A percentile compares a stretch with the other conserved stretches of the same genome.
phyloP scores from a whole-genome alignment of 2,329 filamentous ascomycete genomes.

The Coniochaeta sp. region DNA sequence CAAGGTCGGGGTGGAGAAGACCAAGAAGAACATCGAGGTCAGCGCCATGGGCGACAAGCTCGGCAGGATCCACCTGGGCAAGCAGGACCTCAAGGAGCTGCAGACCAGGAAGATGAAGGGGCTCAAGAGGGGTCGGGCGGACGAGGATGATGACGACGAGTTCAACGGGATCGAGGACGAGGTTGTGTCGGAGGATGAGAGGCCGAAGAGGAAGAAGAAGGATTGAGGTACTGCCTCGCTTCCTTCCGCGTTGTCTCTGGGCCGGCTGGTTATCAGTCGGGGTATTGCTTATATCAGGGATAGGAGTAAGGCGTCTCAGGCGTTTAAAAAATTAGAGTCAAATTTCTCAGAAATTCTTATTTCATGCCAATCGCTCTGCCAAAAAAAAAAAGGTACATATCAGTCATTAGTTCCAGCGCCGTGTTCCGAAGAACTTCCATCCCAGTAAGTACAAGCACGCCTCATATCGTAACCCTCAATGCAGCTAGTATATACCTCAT shows the following conservation, averaged over 20 bases:
- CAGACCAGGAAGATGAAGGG: constrained; percentile 99
- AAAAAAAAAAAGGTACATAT: background rate
- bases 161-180: constrained; percentile 28
- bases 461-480: background rate
- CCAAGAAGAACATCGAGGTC: constrained; percentile 94
- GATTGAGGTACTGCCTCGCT: background rate
- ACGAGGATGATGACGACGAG: constrained; percentile 42
- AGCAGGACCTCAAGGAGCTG: constrained; percentile 77
- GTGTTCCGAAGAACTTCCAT: background rate
- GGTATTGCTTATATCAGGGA: background rate
- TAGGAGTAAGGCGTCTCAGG: background rate
- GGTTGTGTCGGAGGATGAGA: constrained; percentile 24
- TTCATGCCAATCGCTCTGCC: background rate
- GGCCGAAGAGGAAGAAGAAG: constrained; percentile 28
- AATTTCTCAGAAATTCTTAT: background rate
- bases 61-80: constrained; percentile 82
- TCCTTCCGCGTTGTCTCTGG: background rate
- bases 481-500: background rate
- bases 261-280: background rate
- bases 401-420: background rate
- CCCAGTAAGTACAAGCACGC: background rate
- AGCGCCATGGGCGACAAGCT: constrained; percentile 95
- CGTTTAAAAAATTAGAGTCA: background rate
- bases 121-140: constrained; percentile 72
- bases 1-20: constrained; percentile 64